phyloP scores from a whole-genome alignment of 2,329 filamentous ascomycete genomes.

The Ceratocystis alfenasii region DNA sequence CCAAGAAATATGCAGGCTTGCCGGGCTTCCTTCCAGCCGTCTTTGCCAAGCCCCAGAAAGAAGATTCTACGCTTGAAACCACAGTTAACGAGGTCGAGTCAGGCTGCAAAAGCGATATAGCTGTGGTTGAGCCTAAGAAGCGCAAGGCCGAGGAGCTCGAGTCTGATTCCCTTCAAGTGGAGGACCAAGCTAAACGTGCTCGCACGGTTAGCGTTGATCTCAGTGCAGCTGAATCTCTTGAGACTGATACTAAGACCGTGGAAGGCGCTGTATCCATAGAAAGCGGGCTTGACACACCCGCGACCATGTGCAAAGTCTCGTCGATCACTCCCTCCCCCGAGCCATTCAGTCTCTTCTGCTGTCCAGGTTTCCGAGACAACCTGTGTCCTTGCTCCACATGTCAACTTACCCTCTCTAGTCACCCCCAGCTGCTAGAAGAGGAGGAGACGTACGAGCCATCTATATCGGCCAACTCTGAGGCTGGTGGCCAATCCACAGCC shows the following conservation, averaged over 20 bases:
- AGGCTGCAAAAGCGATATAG: conserved; percentile 3
- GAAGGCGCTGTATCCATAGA: conserved; percentile 20
- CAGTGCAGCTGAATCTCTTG: neutral
- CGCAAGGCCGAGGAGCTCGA: conserved; percentile 48
- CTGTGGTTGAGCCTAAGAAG: conserved; percentile 41
- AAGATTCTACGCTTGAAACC: conserved; percentile 15
- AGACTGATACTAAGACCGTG: neutral
- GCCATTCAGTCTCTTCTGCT: conserved; percentile 71
- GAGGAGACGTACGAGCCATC: conserved; percentile 92
- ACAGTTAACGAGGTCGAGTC: conserved; percentile 21
- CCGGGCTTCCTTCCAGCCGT: conserved; percentile 69
- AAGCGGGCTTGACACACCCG: conserved; percentile 23
- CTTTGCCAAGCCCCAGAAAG: conserved; percentile 32
- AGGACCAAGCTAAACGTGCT: conserved; percentile 33
- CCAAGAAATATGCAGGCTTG: conserved; percentile 74
- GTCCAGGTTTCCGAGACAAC: conserved; percentile 62
- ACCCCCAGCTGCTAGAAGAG: conserved; percentile 79
- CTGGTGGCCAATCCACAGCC: conserved; percentile 44
- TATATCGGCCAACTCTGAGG: conserved; percentile 53
- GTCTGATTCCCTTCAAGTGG: conserved; percentile 36
- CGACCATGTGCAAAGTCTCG: conserved; percentile 45
- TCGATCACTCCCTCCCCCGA: conserved; percentile 43
- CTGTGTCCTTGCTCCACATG: conserved; percentile 77
- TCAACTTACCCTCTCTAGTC: conserved; percentile 56
- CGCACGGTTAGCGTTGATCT: conserved; percentile 3